A percentile compares a stretch with the other conserved stretches of the same genome.
phyloP scores from a whole-genome alignment of 768 basidiomycete species.

The Termitomyces sp. region DNA sequence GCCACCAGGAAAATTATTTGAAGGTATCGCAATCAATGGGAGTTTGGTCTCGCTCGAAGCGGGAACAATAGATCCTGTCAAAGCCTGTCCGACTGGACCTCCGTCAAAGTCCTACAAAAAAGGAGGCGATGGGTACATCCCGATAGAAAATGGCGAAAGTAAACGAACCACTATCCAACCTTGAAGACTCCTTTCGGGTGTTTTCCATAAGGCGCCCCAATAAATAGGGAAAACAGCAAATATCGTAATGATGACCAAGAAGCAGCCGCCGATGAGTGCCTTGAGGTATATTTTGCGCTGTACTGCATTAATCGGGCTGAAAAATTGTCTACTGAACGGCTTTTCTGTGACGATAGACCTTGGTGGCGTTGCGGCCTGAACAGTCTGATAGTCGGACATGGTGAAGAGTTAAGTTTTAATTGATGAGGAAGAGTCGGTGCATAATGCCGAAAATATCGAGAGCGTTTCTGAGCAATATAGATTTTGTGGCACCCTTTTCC shows the following conservation, averaged over 20 bases:
- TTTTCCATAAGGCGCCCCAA: slow-evolving; percentile 25
- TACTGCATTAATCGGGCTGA: slow-evolving; percentile 5
- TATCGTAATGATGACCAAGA: slow-evolving; percentile 16
- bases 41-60: slow-evolving; percentile 32
- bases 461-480: background rate
- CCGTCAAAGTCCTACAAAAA: slow-evolving; percentile 55
- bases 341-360: background rate
- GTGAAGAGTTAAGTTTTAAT: background rate
- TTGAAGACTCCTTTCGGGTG: slow-evolving; percentile 17
- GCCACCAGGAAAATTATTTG: slow-evolving; percentile 42
- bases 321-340: slow-evolving; percentile 15
- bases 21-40: slow-evolving; percentile 38
- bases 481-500: background rate
- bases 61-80: slow-evolving; percentile 33
- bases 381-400: slow-evolving; percentile 2
- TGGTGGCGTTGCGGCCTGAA: background rate
- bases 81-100: slow-evolving; percentile 41
- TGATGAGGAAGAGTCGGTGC: background rate
- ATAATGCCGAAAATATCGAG: background rate
- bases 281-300: slow-evolving; percentile 20
- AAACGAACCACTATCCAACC: slow-evolving; percentile 25
- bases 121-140: background rate
- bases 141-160: background rate
- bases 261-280: slow-evolving; percentile 12
- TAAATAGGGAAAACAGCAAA: slow-evolving; percentile 24